Evolutionary conservation across 805 yeast genomes (phyloP).

Genomic region (Kodamaea neixiangensis): DNA sequence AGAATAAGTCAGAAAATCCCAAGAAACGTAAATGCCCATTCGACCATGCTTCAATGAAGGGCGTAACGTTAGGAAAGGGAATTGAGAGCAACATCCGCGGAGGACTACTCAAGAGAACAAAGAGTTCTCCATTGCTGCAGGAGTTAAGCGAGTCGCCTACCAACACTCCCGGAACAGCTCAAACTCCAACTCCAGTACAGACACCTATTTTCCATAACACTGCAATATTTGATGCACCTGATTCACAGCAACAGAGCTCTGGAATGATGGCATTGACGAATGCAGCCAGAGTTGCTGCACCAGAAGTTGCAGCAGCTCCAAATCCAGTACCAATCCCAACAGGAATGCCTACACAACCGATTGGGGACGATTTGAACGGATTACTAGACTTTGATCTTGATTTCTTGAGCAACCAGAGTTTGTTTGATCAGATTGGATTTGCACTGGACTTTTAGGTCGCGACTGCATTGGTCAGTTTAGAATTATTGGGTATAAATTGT

Average conservation of each 20-base stretch:
- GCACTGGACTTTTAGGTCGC: slow-evolving; percentile 4
- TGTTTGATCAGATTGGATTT: slow-evolving; percentile 24
- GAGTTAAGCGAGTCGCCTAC: neutral
- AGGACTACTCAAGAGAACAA: slow-evolving; percentile 4
- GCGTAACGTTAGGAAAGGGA: slow-evolving; percentile 12
- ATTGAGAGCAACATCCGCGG: slow-evolving; percentile 24
- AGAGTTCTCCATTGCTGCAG: slow-evolving; percentile 1
- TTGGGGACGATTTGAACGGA: slow-evolving; percentile 9
- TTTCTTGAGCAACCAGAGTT: slow-evolving; percentile 28
- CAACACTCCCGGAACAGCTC: neutral
- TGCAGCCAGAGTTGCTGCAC: neutral
- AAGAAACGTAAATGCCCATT: slow-evolving; percentile 35
- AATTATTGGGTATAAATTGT: no score
- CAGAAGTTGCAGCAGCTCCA: neutral
- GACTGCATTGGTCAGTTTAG: no score
- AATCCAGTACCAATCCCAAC: neutral
- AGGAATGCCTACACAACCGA: neutral
- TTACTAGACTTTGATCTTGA: slow-evolving; percentile 31
- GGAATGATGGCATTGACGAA: neutral
- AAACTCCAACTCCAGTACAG: slow-evolving; percentile 1
- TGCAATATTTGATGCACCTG: neutral
- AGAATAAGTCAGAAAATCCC: slow-evolving; percentile 1
- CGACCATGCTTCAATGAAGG: slow-evolving; percentile 22
- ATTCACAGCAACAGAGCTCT: neutral
- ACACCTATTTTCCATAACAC: slow-evolving; percentile 1